phyloP scores from a whole-genome alignment of 23 red algal genomes.

The Gracilaria caudata region DNA sequence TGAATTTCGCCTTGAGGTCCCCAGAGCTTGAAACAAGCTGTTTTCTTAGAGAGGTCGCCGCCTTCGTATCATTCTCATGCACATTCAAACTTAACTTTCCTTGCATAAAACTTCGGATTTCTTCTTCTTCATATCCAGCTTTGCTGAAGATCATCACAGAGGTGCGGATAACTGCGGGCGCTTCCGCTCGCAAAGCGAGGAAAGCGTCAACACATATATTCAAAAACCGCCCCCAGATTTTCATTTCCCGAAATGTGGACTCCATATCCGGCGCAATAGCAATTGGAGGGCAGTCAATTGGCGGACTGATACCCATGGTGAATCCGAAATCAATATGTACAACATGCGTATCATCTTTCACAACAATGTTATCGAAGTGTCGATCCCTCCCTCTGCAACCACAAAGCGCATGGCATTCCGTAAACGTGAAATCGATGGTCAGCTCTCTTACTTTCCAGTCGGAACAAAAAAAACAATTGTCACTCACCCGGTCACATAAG shows the following conservation, averaged over 20 bases:
- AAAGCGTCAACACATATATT: slow-evolving; percentile 61
- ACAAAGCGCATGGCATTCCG: too few species aligned
- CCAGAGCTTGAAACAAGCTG: slow-evolving; percentile 46
- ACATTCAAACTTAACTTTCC: slow-evolving; percentile 70
- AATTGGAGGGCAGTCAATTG: slow-evolving; percentile 80
- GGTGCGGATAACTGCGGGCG: slow-evolving; percentile 58
- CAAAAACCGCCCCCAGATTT: slow-evolving; percentile 75
- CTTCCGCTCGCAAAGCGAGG: slow-evolving; percentile 55
- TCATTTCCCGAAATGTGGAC: slow-evolving; percentile 31
- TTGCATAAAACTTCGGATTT: slow-evolving; percentile 57
- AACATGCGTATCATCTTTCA: slow-evolving; percentile 63
- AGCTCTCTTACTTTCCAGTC: too few species aligned
- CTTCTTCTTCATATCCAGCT: slow-evolving; percentile 58
- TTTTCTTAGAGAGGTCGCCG: slow-evolving; percentile 16
- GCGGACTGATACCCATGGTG: slow-evolving; percentile 51
- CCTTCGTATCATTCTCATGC: slow-evolving; percentile 51
- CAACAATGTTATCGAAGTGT: slow-evolving; percentile 76
- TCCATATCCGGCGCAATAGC: slow-evolving; percentile 78
- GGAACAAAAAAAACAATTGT: neutral
- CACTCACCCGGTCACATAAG: slow-evolving; percentile 66
- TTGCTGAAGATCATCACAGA: slow-evolving; percentile 66
- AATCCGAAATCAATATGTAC: slow-evolving; percentile 87
- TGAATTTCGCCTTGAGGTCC: slow-evolving; percentile 74
- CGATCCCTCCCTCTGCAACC: slow-evolving; percentile 66
- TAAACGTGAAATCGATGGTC: too few species aligned